Evolutionary conservation across 2,329 filamentous ascomycete species (phyloP).

Genomic region (Lasiodiplodia citricola): DNA sequence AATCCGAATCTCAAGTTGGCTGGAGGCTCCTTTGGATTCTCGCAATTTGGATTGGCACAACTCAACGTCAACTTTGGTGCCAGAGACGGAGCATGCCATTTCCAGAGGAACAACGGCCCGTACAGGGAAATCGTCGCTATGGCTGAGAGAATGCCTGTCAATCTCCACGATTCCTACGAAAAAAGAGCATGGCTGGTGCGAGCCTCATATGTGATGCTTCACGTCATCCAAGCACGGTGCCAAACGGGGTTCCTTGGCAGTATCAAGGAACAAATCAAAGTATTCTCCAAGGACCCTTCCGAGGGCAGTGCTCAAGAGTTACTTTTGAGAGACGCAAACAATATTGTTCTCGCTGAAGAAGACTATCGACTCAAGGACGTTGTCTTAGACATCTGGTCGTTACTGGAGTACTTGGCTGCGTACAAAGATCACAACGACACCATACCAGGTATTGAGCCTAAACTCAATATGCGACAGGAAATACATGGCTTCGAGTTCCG

Average conservation of each 20-base stretch:
- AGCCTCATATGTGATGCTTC: not conserved
- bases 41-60: not conserved
- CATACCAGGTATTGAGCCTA: not conserved
- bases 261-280: not conserved
- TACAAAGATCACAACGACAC: not conserved
- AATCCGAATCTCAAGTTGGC: not conserved
- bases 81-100: not conserved
- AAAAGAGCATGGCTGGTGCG: not conserved
- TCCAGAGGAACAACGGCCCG: not conserved
- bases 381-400: not conserved
- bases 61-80: not conserved
- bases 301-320: not conserved
- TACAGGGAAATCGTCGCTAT: not conserved
- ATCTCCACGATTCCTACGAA: not conserved
- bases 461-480: not conserved
- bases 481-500: not conserved
- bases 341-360: not conserved
- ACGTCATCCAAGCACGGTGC: not conserved
- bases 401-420: not conserved
- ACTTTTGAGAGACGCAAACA: not conserved
- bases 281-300: not conserved
- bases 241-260: not conserved
- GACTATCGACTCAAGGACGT: not conserved
- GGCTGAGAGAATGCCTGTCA: not conserved
- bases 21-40: not conserved